Evolutionary conservation across 1,284 basidiomycete genomes (phyloP), one percentile per base, ranked within the genome.

Genomic region (Malassezia psittaci): DNA sequence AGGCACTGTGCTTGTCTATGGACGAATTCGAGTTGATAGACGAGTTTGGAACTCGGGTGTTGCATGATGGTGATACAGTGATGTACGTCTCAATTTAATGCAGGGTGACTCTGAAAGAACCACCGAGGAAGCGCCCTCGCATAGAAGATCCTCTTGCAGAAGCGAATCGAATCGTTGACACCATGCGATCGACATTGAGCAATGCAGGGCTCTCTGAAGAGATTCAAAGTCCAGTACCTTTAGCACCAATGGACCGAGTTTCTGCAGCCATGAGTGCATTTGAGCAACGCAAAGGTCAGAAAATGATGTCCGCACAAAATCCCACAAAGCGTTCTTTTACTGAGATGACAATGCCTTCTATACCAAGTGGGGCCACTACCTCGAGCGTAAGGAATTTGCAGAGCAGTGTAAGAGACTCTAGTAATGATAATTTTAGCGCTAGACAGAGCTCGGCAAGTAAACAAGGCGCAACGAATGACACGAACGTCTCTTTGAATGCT

Each of bases 61-160:
- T 67, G 13, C 51, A 58, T 2, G 66, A 67, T 38, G 60, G 53
- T 9, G 66, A 65, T 24, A 40, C 45, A 3, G 11, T 67, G n/a
- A 43, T 48, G 51, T 52, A 39, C 29, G 51, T 52, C 6, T 13
- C 1, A 18, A 8, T 2, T 36, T 47, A 4, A 34, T 8, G 2
- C 32, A 34, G 45, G n/a, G 45, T 18, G 12, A 5, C 21, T 50
- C 9, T 13, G 15, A 16, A 47, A 18, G 45, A 47, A 13, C 40
- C 15, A 1, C 41, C 33, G 5, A 11, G 10, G 1, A 19, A 43
- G 29, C 41, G 34, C 15, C 32, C 7, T 5, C 40, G 34, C 15
- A 8, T 19, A 11, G 45, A 47, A 15, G 53, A 48, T n/a, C 19
- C 50, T 13, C 41, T 58, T 29, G 46, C 47, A 2, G 51, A 58